Evolutionary conservation across 2,329 filamentous ascomycete genomes (phyloP).

Genomic region (Calonectria montana): DNA sequence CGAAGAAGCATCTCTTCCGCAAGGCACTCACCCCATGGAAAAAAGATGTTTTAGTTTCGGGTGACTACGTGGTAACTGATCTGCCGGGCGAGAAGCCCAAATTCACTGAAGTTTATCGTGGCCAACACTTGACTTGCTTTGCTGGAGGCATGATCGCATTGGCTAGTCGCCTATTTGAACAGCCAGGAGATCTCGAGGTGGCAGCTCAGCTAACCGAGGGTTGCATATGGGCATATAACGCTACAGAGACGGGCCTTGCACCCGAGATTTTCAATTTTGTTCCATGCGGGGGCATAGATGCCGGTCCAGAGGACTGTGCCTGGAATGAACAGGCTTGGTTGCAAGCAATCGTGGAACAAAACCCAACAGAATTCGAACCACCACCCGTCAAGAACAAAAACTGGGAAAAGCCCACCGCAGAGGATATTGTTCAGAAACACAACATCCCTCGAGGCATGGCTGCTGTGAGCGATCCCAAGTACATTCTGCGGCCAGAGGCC

Average conservation of each 20-base stretch:
- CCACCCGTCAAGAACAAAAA: slow-evolving; percentile 33
- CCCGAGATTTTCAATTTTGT: slow-evolving; percentile 69
- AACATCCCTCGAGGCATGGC: slow-evolving; percentile 66
- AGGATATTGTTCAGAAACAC: slow-evolving; percentile 38
- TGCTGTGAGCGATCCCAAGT: slow-evolving; percentile 65
- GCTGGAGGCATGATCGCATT: slow-evolving; percentile 75
- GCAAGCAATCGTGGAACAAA: slow-evolving; percentile 38
- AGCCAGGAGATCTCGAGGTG: slow-evolving; percentile 65
- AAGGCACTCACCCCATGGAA: slow-evolving; percentile 71
- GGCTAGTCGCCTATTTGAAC: slow-evolving; percentile 67
- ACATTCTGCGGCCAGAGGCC: slow-evolving; percentile 79
- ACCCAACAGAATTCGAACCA: slow-evolving; percentile 38
- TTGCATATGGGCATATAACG: slow-evolving; percentile 72
- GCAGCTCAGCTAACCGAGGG: slow-evolving; percentile 71
- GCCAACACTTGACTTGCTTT: slow-evolving; percentile 73
- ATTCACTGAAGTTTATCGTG: slow-evolving; percentile 50
- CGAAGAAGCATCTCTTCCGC: slow-evolving; percentile 72
- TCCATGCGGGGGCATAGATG: slow-evolving; percentile 48
- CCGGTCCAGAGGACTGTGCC: slow-evolving; percentile 47
- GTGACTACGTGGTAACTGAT: slow-evolving; percentile 56
- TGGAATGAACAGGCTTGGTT: slow-evolving; percentile 49
- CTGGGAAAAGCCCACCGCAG: slow-evolving; percentile 39
- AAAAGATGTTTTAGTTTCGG: slow-evolving; percentile 71
- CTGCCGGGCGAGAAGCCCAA: slow-evolving; percentile 37
- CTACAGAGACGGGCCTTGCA: slow-evolving; percentile 67